phyloP scores from a whole-genome alignment of 1,284 basidiomycete genomes.

The Rhodotorula sp. region DNA sequence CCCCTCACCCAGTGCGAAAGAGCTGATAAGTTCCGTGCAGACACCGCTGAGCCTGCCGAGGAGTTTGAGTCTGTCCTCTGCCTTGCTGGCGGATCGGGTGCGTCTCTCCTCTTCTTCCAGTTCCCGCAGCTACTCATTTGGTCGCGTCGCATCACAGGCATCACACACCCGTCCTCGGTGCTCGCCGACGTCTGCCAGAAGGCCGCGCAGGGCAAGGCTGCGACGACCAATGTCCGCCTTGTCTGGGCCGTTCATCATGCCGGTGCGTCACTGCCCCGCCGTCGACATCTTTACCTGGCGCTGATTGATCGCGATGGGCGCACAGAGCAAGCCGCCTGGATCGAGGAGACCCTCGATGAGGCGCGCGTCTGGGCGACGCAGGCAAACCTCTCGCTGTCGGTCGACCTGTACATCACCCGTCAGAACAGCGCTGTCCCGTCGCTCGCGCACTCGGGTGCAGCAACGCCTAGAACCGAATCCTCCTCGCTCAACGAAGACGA shows the following conservation, averaged over 20 bases:
- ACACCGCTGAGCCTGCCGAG: not conserved
- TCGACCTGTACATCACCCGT: constrained; percentile 33
- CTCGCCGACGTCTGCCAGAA: constrained; percentile 14
- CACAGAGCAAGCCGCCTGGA: constrained; percentile 32
- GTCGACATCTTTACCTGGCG: not conserved
- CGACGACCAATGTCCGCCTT: constrained; percentile 21
- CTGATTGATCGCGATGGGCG: not conserved
- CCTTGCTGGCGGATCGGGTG: constrained; percentile 36
- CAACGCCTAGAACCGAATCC: not conserved
- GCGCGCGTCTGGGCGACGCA: constrained; percentile 3
- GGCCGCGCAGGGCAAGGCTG: not conserved
- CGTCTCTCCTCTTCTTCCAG: not conserved
- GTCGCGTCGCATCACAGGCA: constrained; percentile 18
- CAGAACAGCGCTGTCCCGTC: not conserved
- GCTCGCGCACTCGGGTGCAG: not conserved
- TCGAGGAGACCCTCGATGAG: constrained; percentile 13
- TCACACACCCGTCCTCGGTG: constrained; percentile 22
- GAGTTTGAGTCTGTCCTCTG: constrained; percentile 33
- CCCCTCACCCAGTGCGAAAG: not conserved
- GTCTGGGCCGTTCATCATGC: constrained; percentile 32
- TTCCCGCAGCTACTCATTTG: no score
- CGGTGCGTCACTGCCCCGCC: not conserved
- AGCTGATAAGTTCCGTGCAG: not conserved
- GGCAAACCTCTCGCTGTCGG: constrained; percentile 13
- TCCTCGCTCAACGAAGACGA: constrained; percentile 4